phyloP scores from a whole-genome alignment of 2,329 filamentous ascomycete species.

The Clarireedia paspali region DNA sequence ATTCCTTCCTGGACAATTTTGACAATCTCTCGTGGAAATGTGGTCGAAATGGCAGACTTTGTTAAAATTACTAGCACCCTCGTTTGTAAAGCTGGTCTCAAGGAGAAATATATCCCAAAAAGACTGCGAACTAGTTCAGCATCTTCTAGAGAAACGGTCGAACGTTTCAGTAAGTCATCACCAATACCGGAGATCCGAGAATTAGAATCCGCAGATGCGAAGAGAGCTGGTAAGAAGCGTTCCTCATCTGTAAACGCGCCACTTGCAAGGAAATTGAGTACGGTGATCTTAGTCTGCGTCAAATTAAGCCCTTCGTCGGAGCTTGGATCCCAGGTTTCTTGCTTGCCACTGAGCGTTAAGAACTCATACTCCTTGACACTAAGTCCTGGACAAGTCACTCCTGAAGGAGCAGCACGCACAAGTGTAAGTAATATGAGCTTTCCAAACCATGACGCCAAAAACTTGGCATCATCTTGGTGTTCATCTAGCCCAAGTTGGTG shows the following conservation, averaged over 20 bases:
- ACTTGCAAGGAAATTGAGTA: constrained; percentile 67
- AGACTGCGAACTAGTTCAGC: constrained; percentile 53
- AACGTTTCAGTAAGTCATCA: constrained; percentile 81
- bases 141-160: constrained; percentile 66
- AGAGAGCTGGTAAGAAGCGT: constrained; percentile 75
- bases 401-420: constrained; percentile 29
- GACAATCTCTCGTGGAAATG: constrained; percentile 59
- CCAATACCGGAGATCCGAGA: constrained; percentile 76
- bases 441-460: constrained; percentile 67
- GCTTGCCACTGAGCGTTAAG: constrained; percentile 56
- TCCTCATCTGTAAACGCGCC: constrained; percentile 80
- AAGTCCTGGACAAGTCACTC: constrained; percentile 45
- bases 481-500: constrained; percentile 58
- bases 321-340: constrained; percentile 59
- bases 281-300: constrained; percentile 60
- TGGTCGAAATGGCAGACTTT: constrained; percentile 68
- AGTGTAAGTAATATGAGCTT: constrained; percentile 66
- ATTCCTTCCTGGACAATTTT: constrained; percentile 62
- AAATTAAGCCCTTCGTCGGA: constrained; percentile 55
- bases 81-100: constrained; percentile 65
- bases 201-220: constrained; percentile 76
- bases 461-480: constrained; percentile 56
- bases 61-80: constrained; percentile 69
- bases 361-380: constrained; percentile 61
- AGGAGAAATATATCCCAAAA: constrained; percentile 65